Conservation (phyloP, 768 basidiomycete genomes). For the Suillus tomentosus region DNA sequence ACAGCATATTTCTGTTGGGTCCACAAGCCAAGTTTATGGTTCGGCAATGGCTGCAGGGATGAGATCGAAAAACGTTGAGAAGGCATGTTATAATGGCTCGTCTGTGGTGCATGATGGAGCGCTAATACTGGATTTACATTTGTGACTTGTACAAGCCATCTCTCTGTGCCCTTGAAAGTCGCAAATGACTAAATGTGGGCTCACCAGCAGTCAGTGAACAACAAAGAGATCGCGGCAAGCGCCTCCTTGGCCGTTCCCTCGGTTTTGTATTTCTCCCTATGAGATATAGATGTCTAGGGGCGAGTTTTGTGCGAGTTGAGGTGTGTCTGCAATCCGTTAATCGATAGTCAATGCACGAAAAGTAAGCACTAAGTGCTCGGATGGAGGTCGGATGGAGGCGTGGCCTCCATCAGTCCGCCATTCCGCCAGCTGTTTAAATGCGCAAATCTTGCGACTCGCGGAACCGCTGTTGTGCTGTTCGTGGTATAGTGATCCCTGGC, state of each 20-base stretch:
- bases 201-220: constrained; percentile 21
- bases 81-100: constrained; percentile 25
- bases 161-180: constrained; percentile 24
- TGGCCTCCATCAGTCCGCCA: too few species aligned
- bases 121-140: constrained; percentile 36
- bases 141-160: constrained; percentile 27
- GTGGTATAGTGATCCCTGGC: too few species aligned
- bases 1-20: constrained; percentile 44
- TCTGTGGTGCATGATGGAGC: constrained; percentile 23
- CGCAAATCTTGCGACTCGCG: too few species aligned
- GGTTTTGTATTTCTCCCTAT: constrained; percentile 29
- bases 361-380: constrained; percentile 2
- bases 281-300: constrained; percentile 76
- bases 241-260: constrained; percentile 49
- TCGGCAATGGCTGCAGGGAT: constrained; percentile 15
- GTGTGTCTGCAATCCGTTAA: constrained; percentile 64
- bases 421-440: too few species aligned
- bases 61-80: background rate
- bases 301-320: constrained; percentile 55
- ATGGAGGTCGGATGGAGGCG: too few species aligned
- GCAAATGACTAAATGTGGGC: constrained; percentile 24
- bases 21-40: constrained; percentile 20
- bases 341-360: constrained; percentile 14
- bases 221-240: constrained; percentile 25
- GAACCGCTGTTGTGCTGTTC: too few species aligned